These are phyloP conservation scores for Aureobasidium namibiae DNA, from an alignment of 2,329 filamentous ascomycete genomes.

Conservation along the genomic window DNA sequence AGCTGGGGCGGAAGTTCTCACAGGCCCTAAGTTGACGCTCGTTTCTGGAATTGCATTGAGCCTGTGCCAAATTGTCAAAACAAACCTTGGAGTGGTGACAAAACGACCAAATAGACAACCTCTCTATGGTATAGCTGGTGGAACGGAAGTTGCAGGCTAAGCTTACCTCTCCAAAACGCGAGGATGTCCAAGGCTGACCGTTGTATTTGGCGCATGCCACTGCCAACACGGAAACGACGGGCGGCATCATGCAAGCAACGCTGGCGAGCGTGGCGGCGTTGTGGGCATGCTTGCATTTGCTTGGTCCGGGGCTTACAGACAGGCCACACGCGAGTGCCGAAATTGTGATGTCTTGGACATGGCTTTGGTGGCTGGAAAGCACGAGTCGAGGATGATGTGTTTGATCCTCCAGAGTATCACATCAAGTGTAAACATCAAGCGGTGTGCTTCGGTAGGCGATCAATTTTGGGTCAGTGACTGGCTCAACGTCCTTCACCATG, in stretches of 20 bases:
- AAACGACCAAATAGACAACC: neutral
- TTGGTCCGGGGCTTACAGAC: neutral
- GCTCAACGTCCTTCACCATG: slow-evolving; percentile 6
- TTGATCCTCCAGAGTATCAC: slow-evolving; percentile 3
- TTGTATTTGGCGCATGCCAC: neutral
- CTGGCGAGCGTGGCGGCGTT: slow-evolving; percentile 8
- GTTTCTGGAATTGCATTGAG: neutral
- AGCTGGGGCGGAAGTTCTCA: neutral
- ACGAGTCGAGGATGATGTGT: slow-evolving; percentile 1
- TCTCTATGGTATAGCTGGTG: neutral
- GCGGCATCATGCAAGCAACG: neutral
- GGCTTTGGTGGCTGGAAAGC: neutral
- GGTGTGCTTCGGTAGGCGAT: slow-evolving; percentile 5
- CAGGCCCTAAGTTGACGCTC: neutral
- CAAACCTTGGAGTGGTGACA: neutral
- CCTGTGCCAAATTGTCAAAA: slow-evolving; percentile 4
- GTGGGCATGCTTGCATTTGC: slow-evolving; percentile 5
- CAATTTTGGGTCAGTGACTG: neutral
- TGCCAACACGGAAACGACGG: neutral
- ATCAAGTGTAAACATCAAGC: neutral
- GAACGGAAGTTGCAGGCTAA: neutral
- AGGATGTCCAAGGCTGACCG: neutral
- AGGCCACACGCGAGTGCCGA: slow-evolving; percentile 1
- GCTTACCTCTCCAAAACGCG: neutral
- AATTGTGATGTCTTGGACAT: slow-evolving; percentile 8